Evolutionary conservation across 352 stramenopile genomes (phyloP), one percentile per base, ranked within the genome.

Genomic region (Thraustochytrium sp.): DNA sequence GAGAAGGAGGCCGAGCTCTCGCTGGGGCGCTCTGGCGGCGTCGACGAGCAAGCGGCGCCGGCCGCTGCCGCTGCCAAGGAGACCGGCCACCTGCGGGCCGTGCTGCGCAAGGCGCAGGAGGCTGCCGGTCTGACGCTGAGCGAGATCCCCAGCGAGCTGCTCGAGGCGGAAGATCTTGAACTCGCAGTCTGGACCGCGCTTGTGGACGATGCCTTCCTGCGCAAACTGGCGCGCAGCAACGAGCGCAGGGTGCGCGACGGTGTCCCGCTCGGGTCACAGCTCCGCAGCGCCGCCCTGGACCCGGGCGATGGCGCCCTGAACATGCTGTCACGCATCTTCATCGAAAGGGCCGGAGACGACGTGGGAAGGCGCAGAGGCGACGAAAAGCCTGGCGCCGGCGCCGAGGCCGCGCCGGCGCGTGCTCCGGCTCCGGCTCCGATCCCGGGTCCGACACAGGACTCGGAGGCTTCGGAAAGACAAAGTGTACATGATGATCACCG

Each of bases 151-250:
- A 62, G 42, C 42, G 42, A 23, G n/a, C 42, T 77, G 16, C 46
- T 77, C 31, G 65, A 77, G 18, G 65, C 49, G 18, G 65, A 77
- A 61, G 65, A 77, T 26, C 29, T 77, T 23, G 65, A 77, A 26
- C 65, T 77, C 34, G 36, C 16, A 0, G 65, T 77, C 9, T 77
- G 65, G 65, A 34, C 42, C n/a, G 42, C 65, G n/a, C 65, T 77
- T 18, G 65, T 77, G 18, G 26, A 77, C 36, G 65, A 77, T 36
- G 16, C 0, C 11, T 77, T 55, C 42, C 42, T 77, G 29, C 29
- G 49, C 11, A 55, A 62, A 75, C 42, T 77, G 1, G 65, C 65
- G 11, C 42, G 49, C 0, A 77, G 65, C 46, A 77, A 77, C 65
- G 40, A 77, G 31, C 26, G 37, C 5, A n/a, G 65, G 21, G 37